Conservation (phyloP, 192 early-diverging fungal genomes). For the Coemansia sp. region DNA sequence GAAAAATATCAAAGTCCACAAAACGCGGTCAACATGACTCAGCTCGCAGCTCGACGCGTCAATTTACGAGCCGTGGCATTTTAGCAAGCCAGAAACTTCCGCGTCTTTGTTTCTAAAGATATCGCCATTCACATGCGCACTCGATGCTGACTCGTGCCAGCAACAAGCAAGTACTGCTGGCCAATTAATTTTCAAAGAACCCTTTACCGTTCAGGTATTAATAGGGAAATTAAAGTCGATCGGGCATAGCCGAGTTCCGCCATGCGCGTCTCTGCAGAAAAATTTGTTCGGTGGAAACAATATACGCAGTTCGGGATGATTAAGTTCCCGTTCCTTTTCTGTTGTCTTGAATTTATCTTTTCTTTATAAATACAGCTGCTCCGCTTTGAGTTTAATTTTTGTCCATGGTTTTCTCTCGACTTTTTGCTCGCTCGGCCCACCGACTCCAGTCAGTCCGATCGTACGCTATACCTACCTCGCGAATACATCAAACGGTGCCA, state of each 20-base stretch:
- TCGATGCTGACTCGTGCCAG: no score
- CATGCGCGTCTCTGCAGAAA: background rate
- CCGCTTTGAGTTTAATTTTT: background rate
- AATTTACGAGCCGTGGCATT: background rate
- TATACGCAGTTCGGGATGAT: background rate
- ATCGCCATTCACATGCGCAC: no score
- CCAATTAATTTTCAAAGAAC: no score
- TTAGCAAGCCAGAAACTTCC: background rate
- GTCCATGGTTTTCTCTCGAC: background rate
- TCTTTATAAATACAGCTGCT: background rate
- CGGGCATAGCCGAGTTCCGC: no score
- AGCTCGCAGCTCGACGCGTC: background rate
- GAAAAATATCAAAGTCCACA: background rate
- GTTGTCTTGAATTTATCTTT: background rate
- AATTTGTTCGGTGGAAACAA: background rate
- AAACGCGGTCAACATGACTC: background rate
- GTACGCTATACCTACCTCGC: conserved; percentile 41
- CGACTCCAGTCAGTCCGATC: conserved; percentile 16
- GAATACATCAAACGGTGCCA: conserved; percentile 8
- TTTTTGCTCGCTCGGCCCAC: background rate
- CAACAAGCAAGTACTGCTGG: no score
- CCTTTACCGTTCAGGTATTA: no score
- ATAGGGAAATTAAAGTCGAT: no score
- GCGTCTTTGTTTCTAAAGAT: no score
- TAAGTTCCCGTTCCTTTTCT: background rate